These are phyloP conservation scores for Aspergillus funiculosus DNA, from an alignment of 495 filamentous ascomycete species.

Conservation along the genomic window DNA sequence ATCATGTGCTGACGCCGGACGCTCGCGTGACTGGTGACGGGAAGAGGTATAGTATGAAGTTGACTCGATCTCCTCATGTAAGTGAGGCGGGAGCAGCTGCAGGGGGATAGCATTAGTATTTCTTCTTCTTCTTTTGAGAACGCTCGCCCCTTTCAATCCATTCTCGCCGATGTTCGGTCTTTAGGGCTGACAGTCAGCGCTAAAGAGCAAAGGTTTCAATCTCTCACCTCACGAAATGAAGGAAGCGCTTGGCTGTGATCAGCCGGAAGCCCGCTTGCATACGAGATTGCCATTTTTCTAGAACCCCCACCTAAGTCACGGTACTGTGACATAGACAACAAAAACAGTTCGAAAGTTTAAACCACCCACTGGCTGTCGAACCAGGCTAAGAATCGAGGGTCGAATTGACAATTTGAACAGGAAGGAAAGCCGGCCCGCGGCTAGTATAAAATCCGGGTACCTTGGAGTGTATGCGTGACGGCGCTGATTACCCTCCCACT, in stretches of 20 bases:
- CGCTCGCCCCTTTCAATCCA: background rate
- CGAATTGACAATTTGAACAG: constrained; percentile 8
- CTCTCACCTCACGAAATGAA: constrained; percentile 44
- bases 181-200: constrained; percentile 5
- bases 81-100: constrained; percentile 42
- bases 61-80: constrained; percentile 46
- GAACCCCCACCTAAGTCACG: constrained; percentile 34
- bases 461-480: too few species aligned
- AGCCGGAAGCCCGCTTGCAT: constrained; percentile 34
- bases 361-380: constrained; percentile 3
- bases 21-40: constrained; percentile 32
- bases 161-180: background rate
- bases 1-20: constrained; percentile 33
- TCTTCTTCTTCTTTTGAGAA: background rate
- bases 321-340: constrained; percentile 38
- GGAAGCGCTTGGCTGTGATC: constrained; percentile 38
- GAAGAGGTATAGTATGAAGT: constrained; percentile 35
- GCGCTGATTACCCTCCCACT: background rate
- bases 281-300: constrained; percentile 42
- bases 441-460: constrained; percentile 10
- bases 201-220: background rate
- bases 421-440: constrained; percentile 21
- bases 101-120: constrained; percentile 12
- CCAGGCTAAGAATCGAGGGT: background rate
- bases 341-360: background rate